Conservation (phyloP, 2,329 filamentous ascomycete species). For the Colletotrichum navitas region DNA sequence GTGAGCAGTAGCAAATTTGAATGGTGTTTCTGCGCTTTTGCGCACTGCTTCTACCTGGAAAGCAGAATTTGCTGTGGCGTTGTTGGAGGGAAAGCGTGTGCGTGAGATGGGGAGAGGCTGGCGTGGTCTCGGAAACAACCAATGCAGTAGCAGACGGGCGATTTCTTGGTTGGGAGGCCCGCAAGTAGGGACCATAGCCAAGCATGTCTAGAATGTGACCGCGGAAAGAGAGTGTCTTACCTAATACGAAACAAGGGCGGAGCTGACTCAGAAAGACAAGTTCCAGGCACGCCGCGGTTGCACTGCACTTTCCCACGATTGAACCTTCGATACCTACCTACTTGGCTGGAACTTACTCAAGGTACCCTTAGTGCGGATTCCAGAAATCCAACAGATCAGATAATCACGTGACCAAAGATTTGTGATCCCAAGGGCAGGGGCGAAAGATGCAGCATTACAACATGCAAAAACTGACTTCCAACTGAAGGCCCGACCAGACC, state of each 20-base stretch:
- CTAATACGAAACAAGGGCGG: neutral
- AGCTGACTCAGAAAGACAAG: constrained; percentile 15
- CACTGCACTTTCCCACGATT: neutral
- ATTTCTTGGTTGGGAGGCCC: constrained; percentile 1
- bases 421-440: neutral
- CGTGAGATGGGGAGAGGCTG: constrained; percentile 22
- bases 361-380: neutral
- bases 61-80: constrained; percentile 16
- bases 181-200: neutral
- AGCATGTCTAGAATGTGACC: constrained; percentile 3
- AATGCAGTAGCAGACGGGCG: constrained; percentile 8
- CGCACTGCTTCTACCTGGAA: neutral
- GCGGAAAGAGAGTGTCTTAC: neutral
- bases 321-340: neutral
- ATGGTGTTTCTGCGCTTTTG: neutral
- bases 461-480: constrained; percentile 26
- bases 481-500: constrained; percentile 36
- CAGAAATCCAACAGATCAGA: neutral
- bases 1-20: neutral
- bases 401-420: neutral
- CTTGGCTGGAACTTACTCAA: neutral
- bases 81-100: constrained; percentile 16
- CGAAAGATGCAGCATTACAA: constrained; percentile 13
- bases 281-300: neutral
- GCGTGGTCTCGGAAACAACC: constrained; percentile 14